Base-by-base conservation (phyloP, 2,329 filamentous ascomycete species). In the Monascus ruber region DNA sequence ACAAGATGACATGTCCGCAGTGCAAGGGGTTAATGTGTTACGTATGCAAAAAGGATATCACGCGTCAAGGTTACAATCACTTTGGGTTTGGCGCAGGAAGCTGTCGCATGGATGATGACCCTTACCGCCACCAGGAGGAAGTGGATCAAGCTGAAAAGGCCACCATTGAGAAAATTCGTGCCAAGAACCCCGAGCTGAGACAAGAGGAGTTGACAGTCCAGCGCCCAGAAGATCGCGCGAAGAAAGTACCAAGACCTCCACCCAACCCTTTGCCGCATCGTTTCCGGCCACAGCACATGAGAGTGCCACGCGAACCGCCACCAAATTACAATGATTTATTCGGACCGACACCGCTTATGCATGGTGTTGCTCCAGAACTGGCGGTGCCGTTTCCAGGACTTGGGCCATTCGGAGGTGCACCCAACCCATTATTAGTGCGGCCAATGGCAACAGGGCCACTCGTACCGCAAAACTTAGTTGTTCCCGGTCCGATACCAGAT, bases 1-100 rank as follows among this genome's bases (percentile, higher is more conserved):
- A 93, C 64, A 88, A 88, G 62, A 85, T 94, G 74, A 71, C 59
- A 0, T 94, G 86, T 57, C 67, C 74, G 0, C 71, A 72, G n/a
- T 79, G 75, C 49, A 43, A 50, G 3, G 69, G 70, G 33, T 42
- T 65, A 5, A 74, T 78, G 58, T 79, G 75, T 59, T 74, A 69
- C 44, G 51, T 62, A 33, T 94, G 86, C 62, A 79, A 77, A 24
- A 69, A 80, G 49, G 60, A 71, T 35, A 65, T 77, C 24, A 74
- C 75, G 1, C 74, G 71, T 41, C 62, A 52, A 10, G 59, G 73
- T 40, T 91, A 93, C 51, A 48, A 66, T 0, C 86, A 93, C 58
- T 93, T 93, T 51, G 72, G 71, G 8, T 29, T 6, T 29, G 28
- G 28, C 3, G 6, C 6, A 10, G 28, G 28, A 29, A 71, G 70